Base-by-base conservation (phyloP, 345 rosid species). In the Populus ilicifolia region DNA sequence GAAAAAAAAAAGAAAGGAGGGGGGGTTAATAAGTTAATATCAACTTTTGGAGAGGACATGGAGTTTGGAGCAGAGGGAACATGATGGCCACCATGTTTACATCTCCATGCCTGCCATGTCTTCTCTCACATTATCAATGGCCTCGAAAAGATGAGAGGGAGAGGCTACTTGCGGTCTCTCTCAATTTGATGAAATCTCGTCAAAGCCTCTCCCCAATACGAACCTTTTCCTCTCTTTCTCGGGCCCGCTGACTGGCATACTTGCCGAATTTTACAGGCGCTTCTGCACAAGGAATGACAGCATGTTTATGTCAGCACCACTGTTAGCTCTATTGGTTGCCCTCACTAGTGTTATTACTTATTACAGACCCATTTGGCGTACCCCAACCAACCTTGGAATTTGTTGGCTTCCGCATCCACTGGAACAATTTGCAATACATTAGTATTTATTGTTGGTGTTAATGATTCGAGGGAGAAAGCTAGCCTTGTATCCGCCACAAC, bases 11-110 rank as follows among this genome's bases (percentile, higher is more conserved):
- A 2, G 1, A 6, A 1, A 23, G 33, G 13, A 0, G 36, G 36
- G 35, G 0, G 35, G 56, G 38, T 56, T 70, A 70, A 66, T 67
- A 56, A 29, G 70, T 44, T 35, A 69, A 72, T 73, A 36, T 33
- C 33, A 76, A 73, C 84, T 87, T 87, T 78, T 59, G 84, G 71
- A 81, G 84, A 85, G 75, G 81, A 75, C 83, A 86, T 41, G 81
- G 87, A 84, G 92, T 88, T 87, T 72, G 88, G 80, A 83, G 83
- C 76, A 83, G 91, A 88, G 90, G 93, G 88, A 83, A 86, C 97
- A 91, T 89, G 89, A 91, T 91, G 91, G 86, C 89, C 82, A 86
- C 95, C 95, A 86, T 87, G 85, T 76, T 86, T 83, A 77, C 89
- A 73, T 12, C 12, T 67, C 44, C 77, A 67, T 67, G 73, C 81